phyloP scores from a whole-genome alignment of 2,329 filamentous ascomycete genomes.

The Xylaria sp. region DNA sequence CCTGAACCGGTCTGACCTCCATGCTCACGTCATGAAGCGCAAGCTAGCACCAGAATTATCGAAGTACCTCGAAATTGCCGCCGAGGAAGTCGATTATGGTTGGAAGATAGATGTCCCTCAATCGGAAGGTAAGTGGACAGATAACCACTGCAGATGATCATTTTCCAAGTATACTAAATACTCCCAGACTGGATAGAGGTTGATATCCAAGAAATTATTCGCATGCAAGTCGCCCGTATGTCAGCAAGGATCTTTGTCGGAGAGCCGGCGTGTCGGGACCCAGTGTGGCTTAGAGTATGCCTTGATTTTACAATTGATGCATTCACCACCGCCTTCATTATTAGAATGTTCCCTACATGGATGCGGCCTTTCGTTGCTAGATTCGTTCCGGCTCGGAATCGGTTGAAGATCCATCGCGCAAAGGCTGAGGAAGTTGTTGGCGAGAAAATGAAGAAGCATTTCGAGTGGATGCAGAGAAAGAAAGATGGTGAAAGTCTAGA shows the following conservation, averaged over 20 bases:
- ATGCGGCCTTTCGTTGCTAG: constrained; percentile 50
- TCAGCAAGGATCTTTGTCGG: constrained; percentile 36
- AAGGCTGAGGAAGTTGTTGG: constrained; percentile 11
- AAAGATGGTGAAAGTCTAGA: constrained; percentile 7
- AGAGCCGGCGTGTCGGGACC: constrained; percentile 28
- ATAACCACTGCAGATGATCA: background rate
- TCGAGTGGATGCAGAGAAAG: constrained; percentile 7
- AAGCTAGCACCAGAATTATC: constrained; percentile 24
- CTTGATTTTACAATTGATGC: constrained; percentile 33
- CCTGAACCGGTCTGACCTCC: constrained; percentile 21
- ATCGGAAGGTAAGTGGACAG: constrained; percentile 3
- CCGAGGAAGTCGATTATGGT: constrained; percentile 16
- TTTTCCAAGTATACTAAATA: constrained; percentile 2
- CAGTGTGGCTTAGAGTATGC: constrained; percentile 33
- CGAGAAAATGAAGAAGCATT: constrained; percentile 18
- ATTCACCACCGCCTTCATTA: constrained; percentile 30
- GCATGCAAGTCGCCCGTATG: constrained; percentile 34
- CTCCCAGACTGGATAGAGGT: constrained; percentile 29
- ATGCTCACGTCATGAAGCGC: constrained; percentile 22
- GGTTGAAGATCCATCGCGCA: constrained; percentile 3
- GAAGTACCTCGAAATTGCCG: constrained; percentile 19
- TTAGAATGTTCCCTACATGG: constrained; percentile 36
- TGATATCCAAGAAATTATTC: constrained; percentile 27
- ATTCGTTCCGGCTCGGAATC: constrained; percentile 39
- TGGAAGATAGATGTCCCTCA: constrained; percentile 21